Evolutionary conservation across 1,139 yeast species (phyloP).

Genomic region (Kodamaea arcana): DNA sequence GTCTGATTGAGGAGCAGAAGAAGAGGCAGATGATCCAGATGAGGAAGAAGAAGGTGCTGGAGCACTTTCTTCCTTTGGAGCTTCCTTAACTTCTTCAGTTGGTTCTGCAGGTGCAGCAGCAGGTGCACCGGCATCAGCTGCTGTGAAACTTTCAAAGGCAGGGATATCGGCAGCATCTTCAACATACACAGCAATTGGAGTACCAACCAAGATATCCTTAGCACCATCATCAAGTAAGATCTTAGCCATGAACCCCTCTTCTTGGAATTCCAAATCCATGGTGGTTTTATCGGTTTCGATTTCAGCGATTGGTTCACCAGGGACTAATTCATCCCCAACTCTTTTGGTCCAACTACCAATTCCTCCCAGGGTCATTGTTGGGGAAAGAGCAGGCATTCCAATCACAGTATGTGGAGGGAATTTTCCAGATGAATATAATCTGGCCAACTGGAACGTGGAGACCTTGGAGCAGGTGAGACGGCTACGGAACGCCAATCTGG

Average conservation of each 20-base stretch:
- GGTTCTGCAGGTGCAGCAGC: conserved; percentile 33
- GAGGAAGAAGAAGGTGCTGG: conserved; percentile 25
- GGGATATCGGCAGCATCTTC: conserved; percentile 81
- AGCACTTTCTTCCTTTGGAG: conserved; percentile 35
- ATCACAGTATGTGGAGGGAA: conserved; percentile 70
- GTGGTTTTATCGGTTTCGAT: conserved; percentile 98
- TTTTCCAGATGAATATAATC: conserved; percentile 43
- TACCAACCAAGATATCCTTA: conserved; percentile 86
- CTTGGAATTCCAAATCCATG: conserved; percentile 99
- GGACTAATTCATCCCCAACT: conserved; percentile 79
- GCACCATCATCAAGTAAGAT: conserved; percentile 82
- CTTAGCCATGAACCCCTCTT: conserved; percentile 94
- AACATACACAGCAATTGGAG: conserved; percentile 95
- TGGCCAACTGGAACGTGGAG: conserved; percentile 26
- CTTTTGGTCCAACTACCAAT: conserved; percentile 84
- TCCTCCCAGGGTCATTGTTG: conserved; percentile 97
- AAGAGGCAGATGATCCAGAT: conserved; percentile 11
- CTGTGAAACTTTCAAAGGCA: conserved; percentile 82
- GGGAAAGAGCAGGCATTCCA: conserved; percentile 91
- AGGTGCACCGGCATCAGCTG: conserved; percentile 72
- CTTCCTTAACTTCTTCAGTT: conserved; percentile 13
- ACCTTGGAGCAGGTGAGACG: conserved; percentile 12
- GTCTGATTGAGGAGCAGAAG: conserved; percentile 35
- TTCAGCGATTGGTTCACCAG: conserved; percentile 95
- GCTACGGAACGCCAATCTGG: conserved; percentile 24